Conservation (phyloP, 768 basidiomycete species). For the Mycena vitilis region DNA sequence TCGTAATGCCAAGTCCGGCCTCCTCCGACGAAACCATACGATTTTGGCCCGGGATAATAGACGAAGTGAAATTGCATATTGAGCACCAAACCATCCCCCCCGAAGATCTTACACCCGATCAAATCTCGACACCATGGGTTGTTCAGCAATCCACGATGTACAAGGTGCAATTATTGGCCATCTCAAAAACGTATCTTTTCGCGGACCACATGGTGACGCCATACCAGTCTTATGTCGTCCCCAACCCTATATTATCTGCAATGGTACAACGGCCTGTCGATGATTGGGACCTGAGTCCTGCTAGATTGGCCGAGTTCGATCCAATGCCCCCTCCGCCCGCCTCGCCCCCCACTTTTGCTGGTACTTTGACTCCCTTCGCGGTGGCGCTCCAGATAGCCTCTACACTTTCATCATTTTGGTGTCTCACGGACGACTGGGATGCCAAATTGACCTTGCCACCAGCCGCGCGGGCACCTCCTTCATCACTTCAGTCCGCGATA, state of each 20-base stretch:
- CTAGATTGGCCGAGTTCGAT: conserved; percentile 61
- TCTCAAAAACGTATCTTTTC: conserved; percentile 60
- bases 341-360: conserved; percentile 52
- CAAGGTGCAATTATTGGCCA: conserved; percentile 74
- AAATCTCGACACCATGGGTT: conserved; percentile 16
- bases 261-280: conserved; percentile 59
- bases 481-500: conserved; percentile 58
- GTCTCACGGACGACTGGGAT: conserved; percentile 79
- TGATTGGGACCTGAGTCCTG: conserved; percentile 52
- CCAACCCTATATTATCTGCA: conserved; percentile 61
- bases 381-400: conserved; percentile 80
- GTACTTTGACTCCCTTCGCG: conserved; percentile 72
- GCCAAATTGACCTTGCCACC: conserved; percentile 62
- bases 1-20: conserved; percentile 44
- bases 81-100: conserved; percentile 48
- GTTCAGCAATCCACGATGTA: conserved; percentile 51
- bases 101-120: conserved; percentile 10
- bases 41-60: conserved; percentile 82
- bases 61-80: conserved; percentile 64
- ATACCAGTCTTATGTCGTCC: conserved; percentile 76
- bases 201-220: conserved; percentile 74
- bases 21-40: conserved; percentile 59
- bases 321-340: conserved; percentile 52
- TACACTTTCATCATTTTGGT: conserved; percentile 72
- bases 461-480: conserved; percentile 36